phyloP scores from a whole-genome alignment of 2,329 filamentous ascomycete species.

The Cadophora luteo-olivacea region DNA sequence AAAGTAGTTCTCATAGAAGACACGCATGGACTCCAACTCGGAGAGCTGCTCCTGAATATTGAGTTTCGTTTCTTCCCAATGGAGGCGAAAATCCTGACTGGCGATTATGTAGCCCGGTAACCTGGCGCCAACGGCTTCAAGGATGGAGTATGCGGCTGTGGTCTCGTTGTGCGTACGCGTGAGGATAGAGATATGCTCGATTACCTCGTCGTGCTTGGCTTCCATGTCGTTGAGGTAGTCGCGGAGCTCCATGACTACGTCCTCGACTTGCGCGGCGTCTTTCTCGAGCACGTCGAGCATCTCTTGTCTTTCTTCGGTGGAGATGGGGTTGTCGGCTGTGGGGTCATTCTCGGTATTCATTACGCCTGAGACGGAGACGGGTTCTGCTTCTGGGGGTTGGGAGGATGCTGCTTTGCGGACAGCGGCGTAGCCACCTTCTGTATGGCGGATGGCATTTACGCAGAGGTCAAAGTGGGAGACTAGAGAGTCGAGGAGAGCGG shows the following conservation, averaged over 20 bases:
- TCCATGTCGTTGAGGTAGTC: constrained; percentile 82
- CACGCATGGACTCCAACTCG: constrained; percentile 77
- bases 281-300: constrained; percentile 82
- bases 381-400: constrained; percentile 53
- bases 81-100: constrained; percentile 65
- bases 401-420: constrained; percentile 72
- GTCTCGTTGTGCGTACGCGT: constrained; percentile 62
- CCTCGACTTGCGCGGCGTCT: constrained; percentile 72
- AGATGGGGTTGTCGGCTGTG: constrained; percentile 67
- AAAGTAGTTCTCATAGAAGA: constrained; percentile 89
- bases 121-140: constrained; percentile 72
- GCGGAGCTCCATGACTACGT: constrained; percentile 73
- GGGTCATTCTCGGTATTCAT: constrained; percentile 62
- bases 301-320: constrained; percentile 76
- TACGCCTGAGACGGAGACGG: constrained; percentile 70
- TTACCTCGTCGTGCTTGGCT: constrained; percentile 66
- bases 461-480: constrained; percentile 93
- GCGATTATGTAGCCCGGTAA: constrained; percentile 70
- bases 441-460: constrained; percentile 88
- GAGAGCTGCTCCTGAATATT: constrained; percentile 71
- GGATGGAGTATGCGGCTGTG: constrained; percentile 65
- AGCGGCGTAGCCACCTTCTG: constrained; percentile 78
- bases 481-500: constrained; percentile 77
- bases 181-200: constrained; percentile 65
- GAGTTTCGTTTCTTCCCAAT: constrained; percentile 78